Conservation (phyloP, 2,329 filamentous ascomycete species). For the Clarireedia monteithiana region DNA sequence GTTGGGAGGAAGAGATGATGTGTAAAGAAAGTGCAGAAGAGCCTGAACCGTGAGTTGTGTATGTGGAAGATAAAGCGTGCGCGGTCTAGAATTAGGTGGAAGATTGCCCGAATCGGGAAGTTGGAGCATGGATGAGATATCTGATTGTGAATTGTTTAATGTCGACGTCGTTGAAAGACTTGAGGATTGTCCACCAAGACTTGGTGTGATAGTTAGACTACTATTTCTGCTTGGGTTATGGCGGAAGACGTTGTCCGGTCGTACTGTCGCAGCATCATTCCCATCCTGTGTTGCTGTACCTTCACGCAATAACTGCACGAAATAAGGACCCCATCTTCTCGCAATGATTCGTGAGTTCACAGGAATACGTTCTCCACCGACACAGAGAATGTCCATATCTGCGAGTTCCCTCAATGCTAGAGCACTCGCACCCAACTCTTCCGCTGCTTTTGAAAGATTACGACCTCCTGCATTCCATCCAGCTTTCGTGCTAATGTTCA, state of each 20-base stretch:
- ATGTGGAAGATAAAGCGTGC: constrained; percentile 88
- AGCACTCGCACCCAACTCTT: constrained; percentile 77
- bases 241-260: constrained; percentile 48
- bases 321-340: constrained; percentile 89
- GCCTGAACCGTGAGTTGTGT: constrained; percentile 84
- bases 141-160: constrained; percentile 28
- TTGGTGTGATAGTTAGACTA: constrained; percentile 75
- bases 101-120: constrained; percentile 39
- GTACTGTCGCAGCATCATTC: constrained; percentile 66
- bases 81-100: constrained; percentile 60
- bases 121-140: constrained; percentile 8
- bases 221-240: constrained; percentile 64
- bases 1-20: constrained; percentile 72
- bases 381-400: constrained; percentile 94
- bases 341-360: constrained; percentile 87
- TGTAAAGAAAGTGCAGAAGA: constrained; percentile 88
- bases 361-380: constrained; percentile 84
- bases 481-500: constrained; percentile 39
- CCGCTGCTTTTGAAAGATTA: constrained; percentile 66
- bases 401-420: constrained; percentile 75
- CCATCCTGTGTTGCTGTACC: constrained; percentile 61
- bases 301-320: constrained; percentile 83
- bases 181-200: constrained; percentile 42
- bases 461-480: constrained; percentile 67
- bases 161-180: constrained; percentile 41